Percentiles rank a stretch among this genome's conserved stretches.
Evolutionary conservation across 1,284 basidiomycete species (phyloP).

Genomic region (Ganoderma leucocontextum): DNA sequence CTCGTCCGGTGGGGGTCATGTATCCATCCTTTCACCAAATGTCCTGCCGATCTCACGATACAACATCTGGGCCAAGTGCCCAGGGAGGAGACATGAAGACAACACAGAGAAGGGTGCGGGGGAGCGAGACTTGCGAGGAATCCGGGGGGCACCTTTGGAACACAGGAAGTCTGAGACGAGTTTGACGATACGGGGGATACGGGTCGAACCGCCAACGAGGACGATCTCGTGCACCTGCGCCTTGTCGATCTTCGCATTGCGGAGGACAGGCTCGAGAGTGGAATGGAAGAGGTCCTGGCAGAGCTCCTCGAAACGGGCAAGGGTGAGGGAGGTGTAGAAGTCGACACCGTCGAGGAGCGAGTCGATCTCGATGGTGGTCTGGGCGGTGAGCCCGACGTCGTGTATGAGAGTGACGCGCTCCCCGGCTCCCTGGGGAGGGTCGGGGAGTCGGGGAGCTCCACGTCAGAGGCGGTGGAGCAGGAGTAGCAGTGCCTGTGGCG

Average conservation of each 20-base stretch:
- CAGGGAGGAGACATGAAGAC: too few relatives aligned
- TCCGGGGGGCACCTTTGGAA: too few relatives aligned
- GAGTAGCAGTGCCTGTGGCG: constrained; percentile 42
- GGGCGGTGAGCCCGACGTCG: constrained; percentile 63
- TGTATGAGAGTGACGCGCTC: neutral
- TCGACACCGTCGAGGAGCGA: constrained; percentile 98
- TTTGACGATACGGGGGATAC: constrained; percentile 98
- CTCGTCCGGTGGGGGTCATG: too few relatives aligned
- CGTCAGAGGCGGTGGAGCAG: neutral
- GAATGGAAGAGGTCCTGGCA: constrained; percentile 97
- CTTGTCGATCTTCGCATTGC: constrained; percentile 99
- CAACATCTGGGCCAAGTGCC: too few relatives aligned
- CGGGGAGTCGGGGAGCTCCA: neutral
- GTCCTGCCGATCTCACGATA: too few relatives aligned
- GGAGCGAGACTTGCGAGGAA: too few relatives aligned
- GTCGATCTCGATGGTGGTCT: constrained; percentile 98
- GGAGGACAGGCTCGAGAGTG: constrained; percentile 96
- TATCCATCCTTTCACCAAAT: too few relatives aligned
- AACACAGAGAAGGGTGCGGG: too few relatives aligned
- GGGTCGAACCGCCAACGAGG: constrained; percentile 97
- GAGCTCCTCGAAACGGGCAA: constrained; percentile 98
- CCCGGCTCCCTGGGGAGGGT: neutral
- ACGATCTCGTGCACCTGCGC: constrained; percentile 95
- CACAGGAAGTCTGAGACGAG: constrained; percentile 99
- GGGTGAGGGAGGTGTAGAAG: constrained; percentile 98